Percentiles rank a stretch among this genome's conserved stretches.
These are phyloP conservation scores for Cadophora malorum DNA, from an alignment of 2,329 filamentous ascomycete species.

Conservation along the genomic window DNA sequence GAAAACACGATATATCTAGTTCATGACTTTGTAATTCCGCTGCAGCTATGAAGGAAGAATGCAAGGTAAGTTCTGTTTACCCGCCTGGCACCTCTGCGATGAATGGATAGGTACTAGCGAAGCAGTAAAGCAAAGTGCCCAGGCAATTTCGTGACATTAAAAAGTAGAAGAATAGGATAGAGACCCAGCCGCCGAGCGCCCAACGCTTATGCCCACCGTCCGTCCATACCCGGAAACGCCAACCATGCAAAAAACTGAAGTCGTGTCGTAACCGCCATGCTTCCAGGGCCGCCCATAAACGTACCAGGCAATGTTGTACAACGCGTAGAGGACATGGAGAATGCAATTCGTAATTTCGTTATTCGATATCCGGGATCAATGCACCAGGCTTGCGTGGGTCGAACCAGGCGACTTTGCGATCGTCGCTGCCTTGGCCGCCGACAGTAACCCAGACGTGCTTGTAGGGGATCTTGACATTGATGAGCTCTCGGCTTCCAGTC, in stretches of 20 bases:
- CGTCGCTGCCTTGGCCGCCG: conserved; percentile 66
- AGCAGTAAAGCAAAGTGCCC: neutral
- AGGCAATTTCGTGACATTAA: neutral
- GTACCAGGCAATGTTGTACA: neutral
- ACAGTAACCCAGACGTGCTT: conserved; percentile 75
- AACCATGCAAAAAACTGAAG: neutral
- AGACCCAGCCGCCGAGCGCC: conserved; percentile 9
- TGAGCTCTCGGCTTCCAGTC: conserved; percentile 63
- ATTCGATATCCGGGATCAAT: conserved; percentile 42
- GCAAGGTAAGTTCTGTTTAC: neutral
- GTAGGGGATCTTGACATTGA: conserved; percentile 56
- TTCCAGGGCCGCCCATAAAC: neutral
- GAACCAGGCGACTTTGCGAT: conserved; percentile 46
- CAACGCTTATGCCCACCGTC: conserved; percentile 4
- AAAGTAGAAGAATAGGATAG: neutral
- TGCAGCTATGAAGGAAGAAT: conserved; percentile 10
- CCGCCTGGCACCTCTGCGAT: neutral
- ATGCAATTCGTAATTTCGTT: conserved; percentile 16
- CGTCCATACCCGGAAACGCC: conserved; percentile 11
- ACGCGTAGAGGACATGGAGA: neutral
- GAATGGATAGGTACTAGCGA: neutral
- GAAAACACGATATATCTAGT: neutral
- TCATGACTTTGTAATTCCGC: neutral
- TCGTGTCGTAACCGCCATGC: neutral
- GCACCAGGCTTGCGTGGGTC: conserved; percentile 43